A percentile compares a stretch with the other conserved stretches of the same genome.
Conservation (phyloP, 805 yeast genomes). For the Candida dendrica region DNA sequence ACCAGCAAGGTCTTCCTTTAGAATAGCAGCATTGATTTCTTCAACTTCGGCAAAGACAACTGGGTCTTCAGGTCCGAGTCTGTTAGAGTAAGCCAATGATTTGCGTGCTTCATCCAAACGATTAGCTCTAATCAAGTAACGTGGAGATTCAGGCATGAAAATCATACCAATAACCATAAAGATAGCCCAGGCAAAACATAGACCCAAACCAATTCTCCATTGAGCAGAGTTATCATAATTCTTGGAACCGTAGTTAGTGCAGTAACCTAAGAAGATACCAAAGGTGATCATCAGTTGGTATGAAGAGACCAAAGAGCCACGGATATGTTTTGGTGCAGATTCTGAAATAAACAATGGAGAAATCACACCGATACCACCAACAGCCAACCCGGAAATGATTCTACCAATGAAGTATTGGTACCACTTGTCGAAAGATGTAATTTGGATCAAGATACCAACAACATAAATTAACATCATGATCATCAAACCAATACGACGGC, state of each 20-base stretch:
- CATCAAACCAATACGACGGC: slow-evolving; percentile 61
- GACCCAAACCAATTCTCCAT: slow-evolving; percentile 70
- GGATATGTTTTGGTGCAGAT: slow-evolving; percentile 59
- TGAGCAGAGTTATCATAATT: slow-evolving; percentile 55
- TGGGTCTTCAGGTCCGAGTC: slow-evolving; percentile 43
- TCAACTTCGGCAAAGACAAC: slow-evolving; percentile 51
- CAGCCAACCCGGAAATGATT: slow-evolving; percentile 65
- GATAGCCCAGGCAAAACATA: slow-evolving; percentile 41
- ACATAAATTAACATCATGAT: slow-evolving; percentile 55
- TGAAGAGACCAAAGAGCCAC: slow-evolving; percentile 66
- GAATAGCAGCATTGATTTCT: slow-evolving; percentile 51
- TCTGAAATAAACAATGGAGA: slow-evolving; percentile 71
- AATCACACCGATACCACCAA: slow-evolving; percentile 71
- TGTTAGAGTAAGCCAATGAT: slow-evolving; percentile 55
- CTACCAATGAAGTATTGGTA: slow-evolving; percentile 68
- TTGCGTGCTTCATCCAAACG: slow-evolving; percentile 54
- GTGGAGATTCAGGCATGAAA: slow-evolving; percentile 69
- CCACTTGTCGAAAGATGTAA: slow-evolving; percentile 48
- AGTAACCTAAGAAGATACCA: slow-evolving; percentile 73
- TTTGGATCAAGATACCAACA: slow-evolving; percentile 62
- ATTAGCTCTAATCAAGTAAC: slow-evolving; percentile 51
- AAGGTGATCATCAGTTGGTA: slow-evolving; percentile 65
- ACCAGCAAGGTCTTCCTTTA: slow-evolving; percentile 55
- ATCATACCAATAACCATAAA: slow-evolving; percentile 28
- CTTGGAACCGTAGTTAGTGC: slow-evolving; percentile 64